Evolutionary conservation across 768 basidiomycete genomes (phyloP).

Genomic region (Lactarius vividus): DNA sequence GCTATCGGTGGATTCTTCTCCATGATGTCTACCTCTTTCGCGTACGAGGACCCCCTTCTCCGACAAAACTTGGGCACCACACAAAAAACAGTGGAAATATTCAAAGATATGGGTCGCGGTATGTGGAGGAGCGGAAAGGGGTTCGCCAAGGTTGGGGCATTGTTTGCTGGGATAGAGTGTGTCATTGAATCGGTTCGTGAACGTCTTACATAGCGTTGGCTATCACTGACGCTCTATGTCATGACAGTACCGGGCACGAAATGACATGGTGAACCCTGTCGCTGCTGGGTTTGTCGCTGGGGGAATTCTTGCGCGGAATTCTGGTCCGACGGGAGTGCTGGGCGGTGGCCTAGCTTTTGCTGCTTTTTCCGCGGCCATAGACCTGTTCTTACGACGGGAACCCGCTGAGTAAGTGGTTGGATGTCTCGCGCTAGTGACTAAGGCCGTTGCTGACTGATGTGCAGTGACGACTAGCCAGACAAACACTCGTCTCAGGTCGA

Average conservation of each 20-base stretch:
- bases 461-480: constrained; percentile 21
- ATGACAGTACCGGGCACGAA: constrained; percentile 87
- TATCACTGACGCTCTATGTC: neutral
- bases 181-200: constrained; percentile 86
- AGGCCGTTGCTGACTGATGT: constrained; percentile 4
- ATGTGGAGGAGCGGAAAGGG: constrained; percentile 91
- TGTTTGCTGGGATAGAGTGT: constrained; percentile 96
- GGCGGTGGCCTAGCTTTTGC: constrained; percentile 90
- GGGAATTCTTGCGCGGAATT: constrained; percentile 80
- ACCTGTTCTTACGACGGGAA: constrained; percentile 78
- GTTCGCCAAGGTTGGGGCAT: constrained; percentile 89
- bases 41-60: constrained; percentile 89
- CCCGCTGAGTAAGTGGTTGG: constrained; percentile 61
- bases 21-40: constrained; percentile 92
- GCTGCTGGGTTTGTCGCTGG: constrained; percentile 87
- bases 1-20: constrained; percentile 94
- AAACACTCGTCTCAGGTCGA: neutral
- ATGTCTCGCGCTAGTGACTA: neutral
- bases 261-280: constrained; percentile 91
- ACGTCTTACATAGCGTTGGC: neutral
- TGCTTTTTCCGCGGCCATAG: constrained; percentile 89
- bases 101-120: constrained; percentile 91
- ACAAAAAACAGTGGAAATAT: constrained; percentile 81
- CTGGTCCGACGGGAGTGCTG: constrained; percentile 83
- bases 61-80: constrained; percentile 59